Evolutionary conservation across 2,329 filamentous ascomycete species (phyloP), one percentile per base, ranked within the genome.

Genomic region (Fusarium illudens): DNA sequence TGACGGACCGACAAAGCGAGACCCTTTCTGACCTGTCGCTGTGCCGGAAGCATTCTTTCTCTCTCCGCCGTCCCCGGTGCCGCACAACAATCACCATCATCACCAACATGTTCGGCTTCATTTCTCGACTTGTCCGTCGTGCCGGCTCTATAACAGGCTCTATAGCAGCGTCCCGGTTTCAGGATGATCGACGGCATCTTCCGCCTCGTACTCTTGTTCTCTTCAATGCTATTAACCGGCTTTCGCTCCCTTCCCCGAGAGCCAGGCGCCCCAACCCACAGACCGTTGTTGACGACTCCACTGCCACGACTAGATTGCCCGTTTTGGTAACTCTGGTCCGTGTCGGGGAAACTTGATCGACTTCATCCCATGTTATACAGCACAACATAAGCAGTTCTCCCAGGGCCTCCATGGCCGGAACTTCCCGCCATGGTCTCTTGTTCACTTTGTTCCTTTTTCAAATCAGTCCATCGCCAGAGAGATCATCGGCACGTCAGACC

Each of bases 221-320:
- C 32, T 61, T 33, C 20, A 46, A 34, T 57, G 19, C 54, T 60
- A 58, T 65, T 49, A 60, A 19, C 37, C 57, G 61, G 59, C 58
- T 67, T 65, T 59, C 49, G 55, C 51, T 68, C 55, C 42, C 55
- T 62, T 65, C 59, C 63, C 66, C 65, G 56, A 71, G 50, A 57
- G 62, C 58, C 53, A 71, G 62, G 71, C 36, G 34, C 57, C 66
- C 63, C 56, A 62, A 67, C 39, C 52, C 64, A 62, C 58, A 50
- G 60, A 64, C 70, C 67, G 67, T 62, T 66, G 55, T 57, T 34
- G 39, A 32, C 53, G 56, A 49, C 66, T 67, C 71, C 70, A 73
- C 71, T 37, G 37, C 62, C 33, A 74, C 72, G 72, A 74, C 62
- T 33, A 65, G 72, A 74, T 74, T 74, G 63, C 72, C 63, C 37